Evolutionary conservation across 495 filamentous ascomycete genomes (phyloP), one percentile per base, ranked within the genome.

Genomic region (Hypoxylon lenormandii): DNA sequence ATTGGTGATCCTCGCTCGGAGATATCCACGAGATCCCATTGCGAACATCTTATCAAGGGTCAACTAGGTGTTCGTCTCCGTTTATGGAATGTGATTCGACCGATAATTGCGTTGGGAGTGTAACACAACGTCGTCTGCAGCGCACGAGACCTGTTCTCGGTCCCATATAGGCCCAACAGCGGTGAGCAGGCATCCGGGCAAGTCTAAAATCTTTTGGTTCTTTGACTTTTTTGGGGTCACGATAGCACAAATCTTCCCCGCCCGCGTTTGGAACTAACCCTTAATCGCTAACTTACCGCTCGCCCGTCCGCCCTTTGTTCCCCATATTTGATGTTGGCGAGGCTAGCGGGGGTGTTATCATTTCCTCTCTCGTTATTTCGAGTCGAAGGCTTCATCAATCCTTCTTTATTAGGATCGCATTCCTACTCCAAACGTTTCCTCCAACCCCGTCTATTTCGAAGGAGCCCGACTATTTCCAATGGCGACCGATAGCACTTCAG

Each of bases 201-300:
- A 30, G 45, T 16, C 13, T 16, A 51, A 59, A 15, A 11, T 7
- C 10, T 33, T 8, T 12, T 37, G 15, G 38, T 33, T 42, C 61
- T 66, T 56, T 61, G 30, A 37, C 4, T n/a, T 54, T 46, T 38
- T 53, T 33, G 4, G 26, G 57, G 67, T 70, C 67, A 70, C 61
- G 62, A 70, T 64, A 54, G 60, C 45, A 55, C 3, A 33, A 60
- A 36, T 13, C 8, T 64, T 57, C 67, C 60, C 66, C 66, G 60
- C 60, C 66, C 66, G 60, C 66, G 66, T 64, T 69, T 33, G 54
- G 58, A 28, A 23, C 36, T 55, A 18, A 42, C 21, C 60, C 54
- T 60, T 38, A 53, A 30, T 12, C 43, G 36, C 21, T 13, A 60
- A 42, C 60, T 61, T 62, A 60, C 55, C 40, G 36, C 5, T 21